A percentile compares a stretch with the other conserved stretches of the same genome.
Evolutionary conservation across 2,329 filamentous ascomycete genomes (phyloP).

Genomic region (Waltergamsia citrina): DNA sequence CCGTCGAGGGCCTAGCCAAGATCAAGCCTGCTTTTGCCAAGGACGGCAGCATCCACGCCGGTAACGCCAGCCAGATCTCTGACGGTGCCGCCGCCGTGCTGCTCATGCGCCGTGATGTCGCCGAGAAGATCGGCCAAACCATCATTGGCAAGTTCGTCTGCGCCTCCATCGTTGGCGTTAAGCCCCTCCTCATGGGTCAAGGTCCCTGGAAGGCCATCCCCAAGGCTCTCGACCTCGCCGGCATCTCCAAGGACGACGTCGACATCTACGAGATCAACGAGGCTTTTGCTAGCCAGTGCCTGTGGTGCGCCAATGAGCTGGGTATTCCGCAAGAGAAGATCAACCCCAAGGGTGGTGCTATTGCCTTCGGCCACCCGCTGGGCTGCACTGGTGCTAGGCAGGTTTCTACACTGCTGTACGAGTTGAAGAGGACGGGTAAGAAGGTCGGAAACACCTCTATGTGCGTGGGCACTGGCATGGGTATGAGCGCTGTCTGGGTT

Average conservation of each 20-base stretch:
- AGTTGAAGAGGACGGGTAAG: constrained; percentile 75
- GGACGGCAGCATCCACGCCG: constrained; percentile 88
- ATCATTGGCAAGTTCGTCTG: constrained; percentile 90
- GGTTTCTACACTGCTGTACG: constrained; percentile 84
- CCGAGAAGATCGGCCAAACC: constrained; percentile 76
- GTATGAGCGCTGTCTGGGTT: constrained; percentile 95
- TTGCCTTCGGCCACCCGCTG: constrained; percentile 90
- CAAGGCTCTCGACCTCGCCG: constrained; percentile 78
- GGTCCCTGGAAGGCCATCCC: constrained; percentile 96
- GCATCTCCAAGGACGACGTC: constrained; percentile 79
- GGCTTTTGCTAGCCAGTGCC: constrained; percentile 89
- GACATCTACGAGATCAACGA: constrained; percentile 99
- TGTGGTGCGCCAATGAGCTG: constrained; percentile 88
- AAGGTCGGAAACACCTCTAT: constrained; percentile 89
- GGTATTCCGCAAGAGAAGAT: constrained; percentile 77
- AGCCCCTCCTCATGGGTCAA: constrained; percentile 90
- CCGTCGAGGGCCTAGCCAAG: constrained; percentile 79
- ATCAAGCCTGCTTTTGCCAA: constrained; percentile 86
- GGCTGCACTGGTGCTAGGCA: constrained; percentile 92
- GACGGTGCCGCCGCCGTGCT: constrained; percentile 93
- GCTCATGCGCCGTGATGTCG: constrained; percentile 88
- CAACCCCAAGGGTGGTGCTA: constrained; percentile 94
- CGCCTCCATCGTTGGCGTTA: constrained; percentile 77
- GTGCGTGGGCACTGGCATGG: constrained; percentile 97
- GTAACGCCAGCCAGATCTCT: constrained; percentile 91